Conservation (phyloP, 192 early-diverging fungal species). For the Backusella morwellensis region DNA sequence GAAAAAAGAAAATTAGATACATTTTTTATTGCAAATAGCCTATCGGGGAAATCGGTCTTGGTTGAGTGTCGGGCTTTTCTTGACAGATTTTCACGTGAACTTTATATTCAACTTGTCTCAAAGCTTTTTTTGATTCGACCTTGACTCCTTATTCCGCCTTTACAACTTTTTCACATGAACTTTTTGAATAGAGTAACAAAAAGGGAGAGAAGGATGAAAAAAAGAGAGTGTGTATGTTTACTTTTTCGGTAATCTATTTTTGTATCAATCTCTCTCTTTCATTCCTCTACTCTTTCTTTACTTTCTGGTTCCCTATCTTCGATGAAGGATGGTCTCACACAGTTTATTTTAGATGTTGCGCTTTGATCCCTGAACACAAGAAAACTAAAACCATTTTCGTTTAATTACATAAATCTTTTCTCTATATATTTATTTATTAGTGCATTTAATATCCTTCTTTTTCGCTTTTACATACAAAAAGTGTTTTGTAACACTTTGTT, state of each 20-base stretch:
- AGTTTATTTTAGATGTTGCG: background rate
- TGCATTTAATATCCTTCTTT: background rate
- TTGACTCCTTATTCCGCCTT: constrained; percentile 1
- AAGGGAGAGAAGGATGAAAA: background rate
- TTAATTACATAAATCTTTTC: too few relatives aligned
- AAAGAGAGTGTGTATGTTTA: background rate
- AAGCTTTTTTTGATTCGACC: background rate
- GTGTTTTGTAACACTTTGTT: background rate
- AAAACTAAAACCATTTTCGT: background rate
- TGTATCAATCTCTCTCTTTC: background rate
- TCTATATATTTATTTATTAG: too few relatives aligned
- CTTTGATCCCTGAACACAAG: background rate
- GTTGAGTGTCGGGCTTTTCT: background rate
- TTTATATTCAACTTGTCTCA: background rate
- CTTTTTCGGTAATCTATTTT: background rate
- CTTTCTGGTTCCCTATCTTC: background rate
- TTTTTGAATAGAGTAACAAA: background rate
- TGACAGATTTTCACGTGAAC: constrained; percentile 9
- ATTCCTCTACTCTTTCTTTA: background rate
- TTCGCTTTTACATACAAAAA: background rate
- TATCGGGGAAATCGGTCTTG: constrained; percentile 1
- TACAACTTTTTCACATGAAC: constrained; percentile 2
- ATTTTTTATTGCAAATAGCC: constrained; percentile 5
- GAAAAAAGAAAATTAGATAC: background rate
- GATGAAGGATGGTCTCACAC: background rate